Base-by-base conservation (phyloP, 1,284 basidiomycete genomes). In the Tilletia horrida region DNA sequence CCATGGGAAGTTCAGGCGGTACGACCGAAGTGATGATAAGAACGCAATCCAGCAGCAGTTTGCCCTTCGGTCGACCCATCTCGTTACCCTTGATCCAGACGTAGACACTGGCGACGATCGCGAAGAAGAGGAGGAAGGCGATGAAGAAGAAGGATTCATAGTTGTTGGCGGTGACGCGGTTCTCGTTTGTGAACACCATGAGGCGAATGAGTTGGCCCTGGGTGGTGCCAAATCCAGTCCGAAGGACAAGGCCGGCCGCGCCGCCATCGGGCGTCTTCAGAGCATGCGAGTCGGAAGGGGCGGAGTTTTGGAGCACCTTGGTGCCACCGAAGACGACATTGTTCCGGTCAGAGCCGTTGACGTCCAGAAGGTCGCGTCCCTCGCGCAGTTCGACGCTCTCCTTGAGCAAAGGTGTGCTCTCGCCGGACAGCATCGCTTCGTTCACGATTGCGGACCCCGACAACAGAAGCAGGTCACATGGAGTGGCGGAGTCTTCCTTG, bases 21-120 rank as follows among this genome's bases (percentile, higher is more conserved):
- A 81, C 80, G 63, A 81, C 80, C 27, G 79, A 81, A 18, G 80
- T 81, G 71, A 81, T 81, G 73, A 81, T 81, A 31, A 81, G 67
- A 7, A 81, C 72, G 40, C 80, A 81, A 67, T 81, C 76, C 21
- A 81, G 74, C 57, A 81, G 67, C 13, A 81, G 73, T 71, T 81
- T 81, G 64, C 79, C 79, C 66, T 81, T 81, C 42, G 79, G 78
- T 13, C 79, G 70, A 43, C 73, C 76, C 76, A 80, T 81, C 65
- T 76, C 69, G 67, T 68, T 72, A 16, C 80, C 80, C 44, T 74
- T 67, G 11, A 73, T 69, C 80, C 80, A 81, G 48, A 81, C 80
- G 61, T 81, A 81, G 9, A 72, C 72, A 64, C 76, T 78, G 31
- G 80, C 79, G 35, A 74, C 72, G 48, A 81, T 76, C 35, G 80